Evolutionary conservation across 768 basidiomycete species (phyloP).

Genomic region (Lentinula boryana): DNA sequence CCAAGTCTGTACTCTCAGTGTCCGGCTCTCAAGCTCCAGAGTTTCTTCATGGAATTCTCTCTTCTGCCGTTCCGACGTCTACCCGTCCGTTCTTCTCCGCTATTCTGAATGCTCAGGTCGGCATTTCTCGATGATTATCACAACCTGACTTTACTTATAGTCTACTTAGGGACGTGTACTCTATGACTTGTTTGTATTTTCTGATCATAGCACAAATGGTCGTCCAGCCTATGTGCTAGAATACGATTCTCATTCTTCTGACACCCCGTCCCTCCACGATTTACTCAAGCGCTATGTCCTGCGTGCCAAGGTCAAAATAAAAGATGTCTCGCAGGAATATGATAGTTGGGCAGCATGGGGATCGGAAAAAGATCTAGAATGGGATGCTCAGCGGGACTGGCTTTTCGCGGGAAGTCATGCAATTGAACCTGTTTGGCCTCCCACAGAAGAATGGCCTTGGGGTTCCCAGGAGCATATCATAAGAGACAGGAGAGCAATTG

Average conservation of each 20-base stretch:
- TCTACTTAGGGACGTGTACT: conserved; percentile 74
- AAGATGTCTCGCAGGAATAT: conserved; percentile 72
- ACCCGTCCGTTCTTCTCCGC: conserved; percentile 60
- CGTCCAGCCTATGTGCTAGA: conserved; percentile 62
- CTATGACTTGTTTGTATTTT: conserved; percentile 85
- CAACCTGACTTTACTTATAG: conserved; percentile 9
- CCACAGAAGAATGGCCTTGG: conserved; percentile 48
- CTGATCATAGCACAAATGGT: conserved; percentile 36
- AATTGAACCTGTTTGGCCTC: conserved; percentile 69
- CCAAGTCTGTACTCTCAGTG: conserved; percentile 67
- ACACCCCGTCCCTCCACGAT: conserved; percentile 55
- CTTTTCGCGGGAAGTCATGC: conserved; percentile 63
- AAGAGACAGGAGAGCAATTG: conserved; percentile 61
- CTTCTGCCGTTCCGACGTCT: conserved; percentile 39
- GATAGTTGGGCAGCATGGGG: conserved; percentile 85
- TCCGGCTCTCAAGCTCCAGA: conserved; percentile 74
- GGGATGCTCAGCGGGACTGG: conserved; percentile 33
- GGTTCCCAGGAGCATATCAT: conserved; percentile 46
- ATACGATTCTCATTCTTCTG: conserved; percentile 57
- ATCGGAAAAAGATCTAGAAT: conserved; percentile 24
- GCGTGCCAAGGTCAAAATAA: conserved; percentile 82
- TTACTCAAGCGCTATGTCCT: conserved; percentile 81
- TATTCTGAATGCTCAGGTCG: conserved; percentile 75
- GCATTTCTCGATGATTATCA: not conserved
- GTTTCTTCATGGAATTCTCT: conserved; percentile 77